These are phyloP conservation scores for Suillus discolor DNA, from an alignment of 768 basidiomycete species.

Conservation along the genomic window DNA sequence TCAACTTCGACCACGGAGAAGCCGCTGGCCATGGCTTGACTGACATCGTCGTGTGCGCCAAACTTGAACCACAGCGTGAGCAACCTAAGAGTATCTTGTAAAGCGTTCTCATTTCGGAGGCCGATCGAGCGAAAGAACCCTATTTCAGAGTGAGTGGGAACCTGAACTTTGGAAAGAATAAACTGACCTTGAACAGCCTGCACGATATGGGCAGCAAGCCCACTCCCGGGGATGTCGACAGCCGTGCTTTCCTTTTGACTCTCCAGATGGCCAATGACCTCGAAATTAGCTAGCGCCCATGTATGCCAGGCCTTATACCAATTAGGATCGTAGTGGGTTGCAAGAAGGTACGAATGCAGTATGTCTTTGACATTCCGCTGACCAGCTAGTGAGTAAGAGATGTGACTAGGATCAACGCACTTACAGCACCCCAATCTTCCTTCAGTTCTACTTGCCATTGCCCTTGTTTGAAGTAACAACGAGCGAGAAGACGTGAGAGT, in stretches of 20 bases:
- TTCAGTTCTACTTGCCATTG: slow-evolving; percentile 88
- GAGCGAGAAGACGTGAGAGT: slow-evolving; percentile 85
- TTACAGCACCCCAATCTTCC: slow-evolving; percentile 78
- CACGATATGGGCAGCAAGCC: slow-evolving; percentile 81
- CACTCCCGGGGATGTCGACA: slow-evolving; percentile 58
- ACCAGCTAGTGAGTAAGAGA: slow-evolving; percentile 15
- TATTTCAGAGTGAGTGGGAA: slow-evolving; percentile 27
- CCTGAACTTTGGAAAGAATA: background rate
- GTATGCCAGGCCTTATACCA: slow-evolving; percentile 99
- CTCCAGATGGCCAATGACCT: slow-evolving; percentile 85
- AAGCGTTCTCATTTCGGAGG: slow-evolving; percentile 83
- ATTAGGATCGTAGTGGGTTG: slow-evolving; percentile 88
- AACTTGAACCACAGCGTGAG: slow-evolving; percentile 99
- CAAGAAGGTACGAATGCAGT: slow-evolving; percentile 78
- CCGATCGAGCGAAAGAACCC: slow-evolving; percentile 96
- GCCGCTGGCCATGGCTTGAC: slow-evolving; percentile 83
- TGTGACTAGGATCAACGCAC: slow-evolving; percentile 28
- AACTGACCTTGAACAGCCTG: slow-evolving; percentile 85
- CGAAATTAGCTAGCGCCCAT: slow-evolving; percentile 96
- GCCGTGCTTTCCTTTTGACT: slow-evolving; percentile 56
- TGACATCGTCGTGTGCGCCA: slow-evolving; percentile 88
- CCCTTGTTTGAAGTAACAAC: slow-evolving; percentile 95
- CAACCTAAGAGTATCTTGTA: slow-evolving; percentile 92
- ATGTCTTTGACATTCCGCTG: slow-evolving; percentile 84
- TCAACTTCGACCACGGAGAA: slow-evolving; percentile 92